Evolutionary conservation across 805 yeast genomes (phyloP).

Genomic region (Torulaspora microellipsoides): DNA sequence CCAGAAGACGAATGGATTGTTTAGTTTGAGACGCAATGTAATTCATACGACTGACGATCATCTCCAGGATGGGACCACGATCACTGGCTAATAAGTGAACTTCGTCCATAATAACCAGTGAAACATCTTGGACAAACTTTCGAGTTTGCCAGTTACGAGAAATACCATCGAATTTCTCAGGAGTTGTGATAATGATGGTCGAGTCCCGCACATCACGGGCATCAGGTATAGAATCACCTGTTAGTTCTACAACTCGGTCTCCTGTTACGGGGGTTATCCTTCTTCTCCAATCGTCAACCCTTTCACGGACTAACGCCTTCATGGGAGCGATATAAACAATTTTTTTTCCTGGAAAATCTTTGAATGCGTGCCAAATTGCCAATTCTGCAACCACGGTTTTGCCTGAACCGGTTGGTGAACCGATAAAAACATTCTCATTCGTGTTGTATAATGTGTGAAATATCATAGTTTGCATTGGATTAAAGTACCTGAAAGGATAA

Average conservation of each 20-base stretch:
- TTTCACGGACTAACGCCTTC: slow-evolving; percentile 93
- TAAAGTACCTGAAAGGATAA: slow-evolving; percentile 80
- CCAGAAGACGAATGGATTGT: slow-evolving; percentile 86
- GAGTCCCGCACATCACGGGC: slow-evolving; percentile 75
- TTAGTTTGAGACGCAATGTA: slow-evolving; percentile 54
- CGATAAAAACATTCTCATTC: slow-evolving; percentile 78
- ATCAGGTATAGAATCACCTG: slow-evolving; percentile 93
- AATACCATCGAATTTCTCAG: slow-evolving; percentile 96
- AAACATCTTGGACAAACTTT: slow-evolving; percentile 83
- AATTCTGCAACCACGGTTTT: slow-evolving; percentile 95
- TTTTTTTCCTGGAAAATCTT: slow-evolving; percentile 73
- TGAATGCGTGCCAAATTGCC: slow-evolving; percentile 96
- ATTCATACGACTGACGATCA: slow-evolving; percentile 85
- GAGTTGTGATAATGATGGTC: slow-evolving; percentile 88
- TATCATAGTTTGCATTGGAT: slow-evolving; percentile 98
- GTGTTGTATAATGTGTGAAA: slow-evolving; percentile 84
- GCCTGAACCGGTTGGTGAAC: slow-evolving; percentile 99
- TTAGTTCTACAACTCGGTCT: slow-evolving; percentile 78
- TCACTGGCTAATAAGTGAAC: slow-evolving; percentile 96
- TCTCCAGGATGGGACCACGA: slow-evolving; percentile 95
- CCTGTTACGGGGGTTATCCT: slow-evolving; percentile 89
- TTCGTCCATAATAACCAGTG: slow-evolving; percentile 87
- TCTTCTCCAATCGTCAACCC: slow-evolving; percentile 82
- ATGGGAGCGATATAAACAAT: slow-evolving; percentile 91
- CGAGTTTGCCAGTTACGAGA: slow-evolving; percentile 82